Percentiles rank a stretch among this genome's conserved stretches.
Evolutionary conservation across 2,329 filamentous ascomycete species (phyloP).

Genomic region (Colletotrichum sp.): DNA sequence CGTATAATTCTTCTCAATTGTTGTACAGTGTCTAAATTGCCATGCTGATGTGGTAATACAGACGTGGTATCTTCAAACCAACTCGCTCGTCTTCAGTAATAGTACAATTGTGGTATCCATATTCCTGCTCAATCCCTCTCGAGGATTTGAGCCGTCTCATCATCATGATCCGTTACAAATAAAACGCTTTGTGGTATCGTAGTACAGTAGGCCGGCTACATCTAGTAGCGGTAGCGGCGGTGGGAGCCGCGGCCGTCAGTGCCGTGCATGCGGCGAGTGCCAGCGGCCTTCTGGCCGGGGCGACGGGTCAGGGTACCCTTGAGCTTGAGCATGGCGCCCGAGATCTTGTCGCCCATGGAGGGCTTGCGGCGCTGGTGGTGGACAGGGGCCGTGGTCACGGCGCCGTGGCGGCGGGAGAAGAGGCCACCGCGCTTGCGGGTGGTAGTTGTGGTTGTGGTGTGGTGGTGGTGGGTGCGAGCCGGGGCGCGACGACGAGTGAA

Average conservation of each 20-base stretch:
- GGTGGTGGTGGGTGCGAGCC: conserved; percentile 24
- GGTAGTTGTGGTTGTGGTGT: conserved; percentile 37
- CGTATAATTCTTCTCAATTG: background rate
- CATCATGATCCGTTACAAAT: background rate
- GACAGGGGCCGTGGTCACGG: conserved; percentile 34
- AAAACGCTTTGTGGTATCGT: background rate
- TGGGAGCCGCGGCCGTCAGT: conserved; percentile 71
- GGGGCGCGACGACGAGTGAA: conserved; percentile 28
- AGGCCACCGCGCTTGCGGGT: conserved; percentile 45
- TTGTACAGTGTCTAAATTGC: background rate
- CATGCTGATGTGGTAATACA: background rate
- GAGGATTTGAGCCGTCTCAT: background rate
- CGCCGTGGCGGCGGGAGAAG: conserved; percentile 40
- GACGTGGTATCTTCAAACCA: conserved; percentile 10
- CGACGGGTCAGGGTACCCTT: conserved; percentile 72
- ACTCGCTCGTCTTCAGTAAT: background rate
- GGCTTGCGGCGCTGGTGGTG: conserved; percentile 73
- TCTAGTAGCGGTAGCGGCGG: conserved; percentile 30
- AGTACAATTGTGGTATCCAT: background rate
- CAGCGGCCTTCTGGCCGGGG: conserved; percentile 71
- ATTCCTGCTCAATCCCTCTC: background rate
- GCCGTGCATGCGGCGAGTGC: conserved; percentile 75
- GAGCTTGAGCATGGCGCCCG: conserved; percentile 76
- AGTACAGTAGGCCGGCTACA: background rate
- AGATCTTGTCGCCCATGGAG: conserved; percentile 77